Conservation (phyloP, 805 yeast genomes). For the Pichia deserticola region DNA sequence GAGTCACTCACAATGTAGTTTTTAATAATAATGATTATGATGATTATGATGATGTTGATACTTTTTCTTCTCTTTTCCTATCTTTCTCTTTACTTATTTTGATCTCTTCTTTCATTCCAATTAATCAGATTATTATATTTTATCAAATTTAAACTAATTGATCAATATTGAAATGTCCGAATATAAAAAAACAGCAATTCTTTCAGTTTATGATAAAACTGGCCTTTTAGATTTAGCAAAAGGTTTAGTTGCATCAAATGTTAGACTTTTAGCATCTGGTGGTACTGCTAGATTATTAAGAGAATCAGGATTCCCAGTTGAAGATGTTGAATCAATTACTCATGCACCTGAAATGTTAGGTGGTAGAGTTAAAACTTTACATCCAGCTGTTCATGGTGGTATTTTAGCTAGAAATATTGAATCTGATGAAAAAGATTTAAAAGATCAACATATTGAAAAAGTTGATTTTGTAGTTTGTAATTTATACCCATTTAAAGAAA, state of each 20-base stretch:
- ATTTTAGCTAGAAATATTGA: slow-evolving; percentile 91
- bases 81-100: background rate
- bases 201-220: slow-evolving; percentile 96
- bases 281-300: slow-evolving; percentile 93
- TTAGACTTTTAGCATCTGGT: slow-evolving; percentile 91
- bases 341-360: slow-evolving; percentile 99
- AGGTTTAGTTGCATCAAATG: slow-evolving; percentile 82
- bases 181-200: slow-evolving; percentile 77
- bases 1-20: no score
- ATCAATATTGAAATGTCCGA: slow-evolving; percentile 8
- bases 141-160: no score
- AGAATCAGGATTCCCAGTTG: slow-evolving; percentile 97
- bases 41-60: no score
- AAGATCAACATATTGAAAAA: slow-evolving; percentile 85
- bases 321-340: slow-evolving; percentile 89
- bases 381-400: slow-evolving; percentile 98
- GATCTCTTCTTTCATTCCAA: background rate
- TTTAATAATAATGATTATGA: no score
- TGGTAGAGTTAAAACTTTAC: slow-evolving; percentile 96
- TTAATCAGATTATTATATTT: no score
- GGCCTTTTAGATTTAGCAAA: slow-evolving; percentile 94
- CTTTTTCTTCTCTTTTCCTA: background rate
- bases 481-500: slow-evolving; percentile 96
- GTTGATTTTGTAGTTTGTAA: slow-evolving; percentile 97
- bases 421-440: slow-evolving; percentile 82